phyloP scores from a whole-genome alignment of 495 filamentous ascomycete genomes.

The Penicillium riverlandense region DNA sequence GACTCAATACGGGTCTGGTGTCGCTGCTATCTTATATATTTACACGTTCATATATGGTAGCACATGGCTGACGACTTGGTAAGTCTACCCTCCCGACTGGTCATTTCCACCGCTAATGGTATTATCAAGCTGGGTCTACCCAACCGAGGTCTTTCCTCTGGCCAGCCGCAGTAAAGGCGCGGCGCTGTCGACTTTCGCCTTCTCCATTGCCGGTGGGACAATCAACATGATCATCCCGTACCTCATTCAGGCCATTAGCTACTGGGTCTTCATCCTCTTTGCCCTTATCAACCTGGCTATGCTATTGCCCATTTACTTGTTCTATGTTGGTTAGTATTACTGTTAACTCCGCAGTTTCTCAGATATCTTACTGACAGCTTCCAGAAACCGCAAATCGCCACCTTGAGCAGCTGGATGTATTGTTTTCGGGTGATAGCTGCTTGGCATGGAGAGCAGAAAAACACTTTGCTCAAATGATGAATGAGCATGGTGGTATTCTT shows the following conservation, averaged over 20 bases:
- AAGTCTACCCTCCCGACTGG: background rate
- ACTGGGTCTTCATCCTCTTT: constrained; percentile 40
- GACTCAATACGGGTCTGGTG: constrained; percentile 18
- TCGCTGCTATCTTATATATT: constrained; percentile 35
- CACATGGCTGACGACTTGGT: constrained; percentile 41
- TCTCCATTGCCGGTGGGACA: constrained; percentile 40
- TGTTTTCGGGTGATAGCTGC: constrained; percentile 25
- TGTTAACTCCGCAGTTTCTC: too few relatives aligned
- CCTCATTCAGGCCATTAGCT: constrained; percentile 29
- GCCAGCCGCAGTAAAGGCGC: constrained; percentile 32
- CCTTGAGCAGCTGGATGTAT: constrained; percentile 43
- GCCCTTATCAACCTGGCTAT: constrained; percentile 36
- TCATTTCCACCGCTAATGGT: too few relatives aligned
- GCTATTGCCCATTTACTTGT: constrained; percentile 34
- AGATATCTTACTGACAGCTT: background rate
- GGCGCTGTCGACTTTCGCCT: constrained; percentile 38
- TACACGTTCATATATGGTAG: constrained; percentile 41
- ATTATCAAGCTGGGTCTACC: constrained; percentile 17
- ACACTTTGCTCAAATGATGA: constrained; percentile 1
- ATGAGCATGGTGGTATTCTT: background rate
- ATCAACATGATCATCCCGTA: constrained; percentile 38
- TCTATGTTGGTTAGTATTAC: constrained; percentile 34
- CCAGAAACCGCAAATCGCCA: constrained; percentile 38
- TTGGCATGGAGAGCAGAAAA: constrained; percentile 5
- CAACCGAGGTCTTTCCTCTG: constrained; percentile 8